Base-by-base conservation (phyloP, 768 basidiomycete species). In the Termitomyces sp. region DNA sequence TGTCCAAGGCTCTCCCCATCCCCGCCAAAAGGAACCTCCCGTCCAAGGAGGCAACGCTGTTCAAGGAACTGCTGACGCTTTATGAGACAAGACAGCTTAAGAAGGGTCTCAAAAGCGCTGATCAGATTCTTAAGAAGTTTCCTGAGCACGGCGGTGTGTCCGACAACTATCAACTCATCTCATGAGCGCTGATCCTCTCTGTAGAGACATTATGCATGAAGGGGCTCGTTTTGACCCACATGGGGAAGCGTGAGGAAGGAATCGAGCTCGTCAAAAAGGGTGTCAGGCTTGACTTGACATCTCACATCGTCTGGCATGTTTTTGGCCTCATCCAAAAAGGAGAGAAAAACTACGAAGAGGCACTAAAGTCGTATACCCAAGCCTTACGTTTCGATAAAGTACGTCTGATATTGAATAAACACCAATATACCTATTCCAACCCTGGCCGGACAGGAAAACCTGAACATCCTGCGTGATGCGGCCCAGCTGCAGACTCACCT, bases 261-360 rank as follows among this genome's bases (percentile, higher is more conserved):
- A 77, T 90, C 57, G 87, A 90, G 37, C 81, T 93, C 45, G 88
- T 93, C 63, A 89, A 89, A 77, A 88, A 91, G 65, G 94, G 94
- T 57, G 81, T 93, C 63, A 81, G 85, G 43, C 78, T 87, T 47
- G 92, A 95, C 73, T 74, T 92, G 55, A 87, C 83, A 33, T 95
- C 93, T 20, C 95, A 98, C 67, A 98, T 99, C 68, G 89, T 88
- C 69, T 98, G 97, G 95, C 97, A 99, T 73, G 96, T 98, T 62
- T 91, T 93, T 69, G 97, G 94, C 27, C 88, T 99, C 66, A 86
- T 97, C 22, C 91, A 95, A 71, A 93, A 96, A 71, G 89, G 88
- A 9, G 91, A 97, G 70, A 95, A 91, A 73, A 93, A 96, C 68
- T 98, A 93, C 66, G 92, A 93, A 63, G 94, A 95, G 67, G 95